A percentile compares a stretch with the other conserved stretches of the same genome.
Conservation (phyloP, 2,329 filamentous ascomycete genomes). For the Fusarium nygamai region DNA sequence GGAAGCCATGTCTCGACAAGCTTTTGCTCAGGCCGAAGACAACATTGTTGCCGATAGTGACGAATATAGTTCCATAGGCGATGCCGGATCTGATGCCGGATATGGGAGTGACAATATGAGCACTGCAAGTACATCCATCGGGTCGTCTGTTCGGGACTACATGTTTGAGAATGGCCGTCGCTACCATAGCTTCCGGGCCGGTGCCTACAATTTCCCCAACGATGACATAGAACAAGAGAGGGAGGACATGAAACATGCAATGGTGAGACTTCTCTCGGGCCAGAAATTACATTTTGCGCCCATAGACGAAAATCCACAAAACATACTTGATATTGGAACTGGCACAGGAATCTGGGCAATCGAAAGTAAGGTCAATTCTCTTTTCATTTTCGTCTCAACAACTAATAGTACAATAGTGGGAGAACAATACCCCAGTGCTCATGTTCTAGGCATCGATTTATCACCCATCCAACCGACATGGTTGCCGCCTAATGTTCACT, state of each 20-base stretch:
- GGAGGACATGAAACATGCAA: constrained; percentile 66
- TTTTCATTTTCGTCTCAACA: neutral
- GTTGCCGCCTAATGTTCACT: constrained; percentile 65
- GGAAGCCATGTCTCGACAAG: constrained; percentile 49
- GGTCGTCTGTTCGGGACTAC: constrained; percentile 59
- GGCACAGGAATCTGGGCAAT: constrained; percentile 70
- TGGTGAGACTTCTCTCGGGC: constrained; percentile 60
- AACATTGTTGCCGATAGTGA: constrained; percentile 50
- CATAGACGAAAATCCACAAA: constrained; percentile 57
- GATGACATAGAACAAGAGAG: constrained; percentile 69
- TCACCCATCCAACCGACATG: constrained; percentile 61
- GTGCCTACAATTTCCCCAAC: constrained; percentile 67
- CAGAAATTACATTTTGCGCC: constrained; percentile 63
- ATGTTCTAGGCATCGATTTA: constrained; percentile 57
- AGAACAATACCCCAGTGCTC: constrained; percentile 55
- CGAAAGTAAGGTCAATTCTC: constrained; percentile 52
- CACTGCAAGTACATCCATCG: constrained; percentile 51
- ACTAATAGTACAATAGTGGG: constrained; percentile 52
- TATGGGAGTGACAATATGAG: constrained; percentile 51
- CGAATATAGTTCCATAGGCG: constrained; percentile 35
- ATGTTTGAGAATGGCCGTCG: constrained; percentile 66
- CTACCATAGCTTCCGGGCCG: constrained; percentile 66
- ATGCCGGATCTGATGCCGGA: constrained; percentile 47
- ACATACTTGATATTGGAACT: constrained; percentile 67
- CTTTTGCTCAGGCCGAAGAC: constrained; percentile 50